Percentiles rank a stretch among this genome's conserved stretches.
phyloP scores from a whole-genome alignment of 2,329 filamentous ascomycete species.

The Pyrenophora seminiperda region DNA sequence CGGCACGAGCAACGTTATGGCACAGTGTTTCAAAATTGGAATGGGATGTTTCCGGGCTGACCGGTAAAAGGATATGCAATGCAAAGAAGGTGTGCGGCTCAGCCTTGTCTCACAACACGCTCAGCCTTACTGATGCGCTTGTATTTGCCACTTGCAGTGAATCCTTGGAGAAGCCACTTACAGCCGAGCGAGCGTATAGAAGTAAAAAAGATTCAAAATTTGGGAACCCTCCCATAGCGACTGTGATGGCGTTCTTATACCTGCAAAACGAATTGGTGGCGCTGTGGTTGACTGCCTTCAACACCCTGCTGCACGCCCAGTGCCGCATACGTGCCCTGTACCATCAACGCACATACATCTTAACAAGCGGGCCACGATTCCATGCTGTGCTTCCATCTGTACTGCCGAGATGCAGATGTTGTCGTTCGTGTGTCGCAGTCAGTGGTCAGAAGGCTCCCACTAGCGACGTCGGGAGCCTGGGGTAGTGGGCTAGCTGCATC shows the following conservation, averaged over 20 bases:
- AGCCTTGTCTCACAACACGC: constrained; percentile 18
- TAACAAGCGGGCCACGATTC: constrained; percentile 1
- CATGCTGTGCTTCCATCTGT: constrained; percentile 11
- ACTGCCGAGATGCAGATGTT: constrained; percentile 22
- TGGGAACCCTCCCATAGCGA: neutral
- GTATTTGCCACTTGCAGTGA: constrained; percentile 1
- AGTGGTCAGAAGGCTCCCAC: constrained; percentile 22
- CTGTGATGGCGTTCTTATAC: constrained; percentile 10
- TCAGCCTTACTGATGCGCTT: constrained; percentile 20
- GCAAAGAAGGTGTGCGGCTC: constrained; percentile 9
- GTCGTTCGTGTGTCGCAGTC: constrained; percentile 22
- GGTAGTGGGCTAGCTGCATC: constrained; percentile 12
- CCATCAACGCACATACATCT: constrained; percentile 11
- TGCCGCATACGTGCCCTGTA: constrained; percentile 3
- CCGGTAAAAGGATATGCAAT: constrained; percentile 25
- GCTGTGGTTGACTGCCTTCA: constrained; percentile 2
- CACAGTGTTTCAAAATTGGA: constrained; percentile 2
- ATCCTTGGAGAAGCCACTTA: neutral
- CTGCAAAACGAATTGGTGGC: constrained; percentile 2
- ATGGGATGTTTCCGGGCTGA: constrained; percentile 9
- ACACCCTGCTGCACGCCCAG: neutral
- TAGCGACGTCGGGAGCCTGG: constrained; percentile 7
- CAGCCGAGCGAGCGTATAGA: neutral
- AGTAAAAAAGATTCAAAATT: neutral
- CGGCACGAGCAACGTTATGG: constrained; percentile 9